A percentile compares a stretch with the other conserved stretches of the same genome.
Conservation (phyloP, 2,329 filamentous ascomycete genomes). For the Pseudophaeomoniella oleicola region DNA sequence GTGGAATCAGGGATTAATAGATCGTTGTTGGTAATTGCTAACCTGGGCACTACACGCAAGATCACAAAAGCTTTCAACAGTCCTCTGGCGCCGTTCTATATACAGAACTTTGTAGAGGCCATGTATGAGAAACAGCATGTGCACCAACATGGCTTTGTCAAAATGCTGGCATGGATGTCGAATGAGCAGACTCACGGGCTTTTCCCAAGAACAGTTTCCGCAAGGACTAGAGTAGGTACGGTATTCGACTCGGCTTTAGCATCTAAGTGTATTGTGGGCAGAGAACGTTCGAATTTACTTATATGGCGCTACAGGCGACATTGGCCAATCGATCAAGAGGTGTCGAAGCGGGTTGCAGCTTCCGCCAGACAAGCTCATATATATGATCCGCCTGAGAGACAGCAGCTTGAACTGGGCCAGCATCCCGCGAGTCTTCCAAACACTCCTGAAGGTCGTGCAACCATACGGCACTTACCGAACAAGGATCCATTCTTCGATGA, state of each 20-base stretch:
- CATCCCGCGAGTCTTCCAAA: not conserved
- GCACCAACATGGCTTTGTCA: constrained; percentile 63
- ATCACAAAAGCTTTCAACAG: constrained; percentile 41
- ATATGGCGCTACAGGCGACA: not conserved
- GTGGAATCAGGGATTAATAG: not conserved
- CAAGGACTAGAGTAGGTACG: constrained; percentile 24
- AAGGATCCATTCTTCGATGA: not conserved
- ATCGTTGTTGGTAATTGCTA: constrained; percentile 1
- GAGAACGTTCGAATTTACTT: not conserved
- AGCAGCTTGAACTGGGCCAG: constrained; percentile 5
- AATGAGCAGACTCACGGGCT: constrained; percentile 43
- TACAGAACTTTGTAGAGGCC: constrained; percentile 47
- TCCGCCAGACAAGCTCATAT: not conserved
- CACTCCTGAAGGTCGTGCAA: not conserved
- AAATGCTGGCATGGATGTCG: constrained; percentile 61
- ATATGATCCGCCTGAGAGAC: constrained; percentile 1
- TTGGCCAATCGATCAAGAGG: constrained; percentile 1
- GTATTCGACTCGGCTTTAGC: constrained; percentile 7
- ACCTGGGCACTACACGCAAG: not conserved
- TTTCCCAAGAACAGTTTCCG: constrained; percentile 44
- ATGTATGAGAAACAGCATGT: constrained; percentile 47
- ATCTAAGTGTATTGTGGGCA: constrained; percentile 8
- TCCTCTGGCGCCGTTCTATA: constrained; percentile 29
- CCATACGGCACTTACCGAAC: not conserved
- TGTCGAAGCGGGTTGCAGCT: not conserved